phyloP scores from a whole-genome alignment of 371 early-diverging fungal species.

The Haplosporangium sp. region DNA sequence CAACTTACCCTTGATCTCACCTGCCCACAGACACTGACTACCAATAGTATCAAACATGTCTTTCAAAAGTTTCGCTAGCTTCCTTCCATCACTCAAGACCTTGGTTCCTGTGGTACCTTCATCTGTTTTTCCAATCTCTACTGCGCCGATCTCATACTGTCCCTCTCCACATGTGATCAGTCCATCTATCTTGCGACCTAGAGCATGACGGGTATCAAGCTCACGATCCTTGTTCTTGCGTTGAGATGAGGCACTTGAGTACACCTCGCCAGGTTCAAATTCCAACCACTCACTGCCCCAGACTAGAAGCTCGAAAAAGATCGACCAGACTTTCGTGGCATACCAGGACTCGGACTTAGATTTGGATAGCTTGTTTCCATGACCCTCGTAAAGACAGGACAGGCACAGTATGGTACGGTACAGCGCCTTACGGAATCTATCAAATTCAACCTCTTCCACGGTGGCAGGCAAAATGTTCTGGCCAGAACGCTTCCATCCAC shows the following conservation, averaged over 20 bases:
- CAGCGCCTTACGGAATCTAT: neutral
- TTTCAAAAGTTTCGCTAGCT: slow-evolving; percentile 16
- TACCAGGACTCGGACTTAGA: slow-evolving; percentile 18
- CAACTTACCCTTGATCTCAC: neutral
- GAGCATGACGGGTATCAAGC: slow-evolving; percentile 1
- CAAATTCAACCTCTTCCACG: neutral
- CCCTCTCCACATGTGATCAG: slow-evolving; percentile 2
- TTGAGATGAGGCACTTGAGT: slow-evolving; percentile 11
- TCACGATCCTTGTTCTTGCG: slow-evolving; percentile 13
- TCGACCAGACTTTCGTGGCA: slow-evolving; percentile 2
- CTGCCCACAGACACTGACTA: neutral
- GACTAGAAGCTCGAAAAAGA: slow-evolving; percentile 1
- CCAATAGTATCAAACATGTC: slow-evolving; percentile 20
- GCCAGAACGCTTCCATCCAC: neutral
- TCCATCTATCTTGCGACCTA: slow-evolving; percentile 19
- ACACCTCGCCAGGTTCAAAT: slow-evolving; percentile 11
- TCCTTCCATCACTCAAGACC: slow-evolving; percentile 5
- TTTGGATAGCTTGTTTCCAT: neutral
- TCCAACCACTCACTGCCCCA: neutral
- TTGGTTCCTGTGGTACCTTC: slow-evolving; percentile 9
- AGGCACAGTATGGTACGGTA: neutral
- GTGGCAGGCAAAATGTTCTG: slow-evolving; percentile 1
- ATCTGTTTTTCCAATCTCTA: slow-evolving; percentile 6
- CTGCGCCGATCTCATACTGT: slow-evolving; percentile 4
- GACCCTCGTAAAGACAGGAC: slow-evolving; percentile 3